Evolutionary conservation across 1,139 yeast species (phyloP).

Genomic region (Blastobotrys illinoisensis): DNA sequence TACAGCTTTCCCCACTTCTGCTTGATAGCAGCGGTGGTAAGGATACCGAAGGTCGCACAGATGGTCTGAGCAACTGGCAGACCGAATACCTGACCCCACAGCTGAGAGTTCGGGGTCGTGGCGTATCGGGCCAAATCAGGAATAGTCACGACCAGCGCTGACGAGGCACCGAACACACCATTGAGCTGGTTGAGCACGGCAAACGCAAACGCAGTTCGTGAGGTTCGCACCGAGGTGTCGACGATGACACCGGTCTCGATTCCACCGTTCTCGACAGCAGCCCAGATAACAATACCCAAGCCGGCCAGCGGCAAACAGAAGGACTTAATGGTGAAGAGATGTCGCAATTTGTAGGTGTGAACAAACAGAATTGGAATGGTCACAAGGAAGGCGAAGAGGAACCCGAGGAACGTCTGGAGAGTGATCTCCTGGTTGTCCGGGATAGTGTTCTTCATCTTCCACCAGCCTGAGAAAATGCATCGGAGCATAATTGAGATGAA

Average conservation of each 20-base stretch:
- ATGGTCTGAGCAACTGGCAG: constrained; percentile 30
- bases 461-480: constrained; percentile 59
- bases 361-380: constrained; percentile 67
- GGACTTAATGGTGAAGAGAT: constrained; percentile 68
- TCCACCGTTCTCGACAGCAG: constrained; percentile 27
- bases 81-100: constrained; percentile 31
- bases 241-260: constrained; percentile 22
- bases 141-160: constrained; percentile 34
- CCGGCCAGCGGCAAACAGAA: constrained; percentile 67
- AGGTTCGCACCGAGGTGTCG: constrained; percentile 14
- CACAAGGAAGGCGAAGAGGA: constrained; percentile 65
- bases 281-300: constrained; percentile 30
- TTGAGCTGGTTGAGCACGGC: constrained; percentile 21
- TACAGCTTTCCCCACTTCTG: constrained; percentile 28
- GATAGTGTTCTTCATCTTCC: constrained; percentile 48
- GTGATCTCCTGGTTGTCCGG: constrained; percentile 33
- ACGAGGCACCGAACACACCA: constrained; percentile 31
- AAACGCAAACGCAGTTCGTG: constrained; percentile 17
- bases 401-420: constrained; percentile 42
- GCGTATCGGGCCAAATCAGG: constrained; percentile 35
- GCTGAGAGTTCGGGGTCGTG: constrained; percentile 26
- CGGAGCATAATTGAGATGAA: constrained; percentile 56
- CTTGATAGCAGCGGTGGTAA: constrained; percentile 34
- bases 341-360: constrained; percentile 69
- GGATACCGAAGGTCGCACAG: constrained; percentile 28